Conservation (phyloP, 257 asterid species). For the Handroanthus guayacan region DNA sequence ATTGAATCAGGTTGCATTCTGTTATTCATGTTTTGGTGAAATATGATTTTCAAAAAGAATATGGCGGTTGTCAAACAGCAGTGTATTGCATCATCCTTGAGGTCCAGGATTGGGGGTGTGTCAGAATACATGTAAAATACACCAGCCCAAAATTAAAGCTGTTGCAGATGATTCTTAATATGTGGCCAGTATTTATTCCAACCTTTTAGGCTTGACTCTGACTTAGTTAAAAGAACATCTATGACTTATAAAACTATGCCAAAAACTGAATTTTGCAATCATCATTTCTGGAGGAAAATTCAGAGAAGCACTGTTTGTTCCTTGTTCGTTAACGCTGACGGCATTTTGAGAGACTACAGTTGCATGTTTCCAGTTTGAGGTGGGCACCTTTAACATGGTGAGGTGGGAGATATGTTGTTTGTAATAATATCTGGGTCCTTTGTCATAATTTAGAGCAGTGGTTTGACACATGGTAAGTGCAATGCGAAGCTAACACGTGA, state of each 20-base stretch:
- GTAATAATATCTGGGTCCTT: background rate
- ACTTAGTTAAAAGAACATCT: background rate
- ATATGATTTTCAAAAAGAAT: background rate
- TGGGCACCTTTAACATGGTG: background rate
- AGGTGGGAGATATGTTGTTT: background rate
- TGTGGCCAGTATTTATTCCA: background rate
- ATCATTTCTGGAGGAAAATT: background rate
- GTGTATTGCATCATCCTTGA: background rate
- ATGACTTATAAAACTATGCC: background rate
- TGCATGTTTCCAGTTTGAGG: background rate
- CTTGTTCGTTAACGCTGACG: background rate
- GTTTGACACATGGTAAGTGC: background rate
- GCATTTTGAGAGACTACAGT: background rate
- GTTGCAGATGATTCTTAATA: background rate
- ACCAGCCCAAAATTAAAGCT: background rate
- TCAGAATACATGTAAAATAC: background rate
- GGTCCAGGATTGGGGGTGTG: background rate
- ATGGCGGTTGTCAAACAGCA: background rate
- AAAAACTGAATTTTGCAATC: background rate
- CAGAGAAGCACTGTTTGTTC: background rate
- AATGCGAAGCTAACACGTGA: background rate
- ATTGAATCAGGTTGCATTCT: background rate
- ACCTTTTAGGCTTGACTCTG: background rate
- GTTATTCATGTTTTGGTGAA: background rate
- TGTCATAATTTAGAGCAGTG: background rate